Base-by-base conservation (phyloP, 805 yeast species). In the Barnettozyma sucrosica region DNA sequence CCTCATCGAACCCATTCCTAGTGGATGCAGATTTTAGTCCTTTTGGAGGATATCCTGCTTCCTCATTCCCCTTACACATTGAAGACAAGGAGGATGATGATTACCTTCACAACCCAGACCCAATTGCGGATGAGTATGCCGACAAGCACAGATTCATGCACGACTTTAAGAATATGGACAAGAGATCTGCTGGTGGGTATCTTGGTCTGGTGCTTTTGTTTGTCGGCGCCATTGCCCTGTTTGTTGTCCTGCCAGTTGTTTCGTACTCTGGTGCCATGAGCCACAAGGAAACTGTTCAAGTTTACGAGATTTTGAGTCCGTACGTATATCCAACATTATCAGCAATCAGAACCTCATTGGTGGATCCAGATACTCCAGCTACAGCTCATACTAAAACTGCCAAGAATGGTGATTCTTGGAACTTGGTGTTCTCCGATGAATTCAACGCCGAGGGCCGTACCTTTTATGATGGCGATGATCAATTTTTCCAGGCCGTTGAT, bases 31-130 rank as follows among this genome's bases (percentile, higher is more conserved):
- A 85, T 59, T 81, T 82, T 55, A 80, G 86, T 42, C 99, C 98
- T 3, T 92, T 92, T 68, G 99, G 98, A 44, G 98, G 98, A 14
- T 92, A 87, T 66, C 98, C 99, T 1, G 95, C 96, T 8, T 75
- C 89, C 16, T 81, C 89, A 5, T 92, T 92, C 69, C 99, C 99
- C 1, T 70, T 92, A 48, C 83, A 79, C 56, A 81, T 93, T 53
- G 97, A 92, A 50, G 98, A 92, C 57, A 88, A 88, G 66, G 99
- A 92, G 66, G 84, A 86, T 9, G 99, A 92, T 68, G 99, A 92
- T 66, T 90, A 88, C 62, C 65, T 93, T 55, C 98, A 92, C 67
- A 93, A 92, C 66, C 98, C 98, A 2, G 97, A 92, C 65, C 97
- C 97, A 9, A 83, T 89, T 33, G 86, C 81, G 40, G 99, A 93